Percentiles rank a stretch among this genome's conserved stretches.
Conservation (phyloP, 257 asterid species). For the Salvia splendens region DNA sequence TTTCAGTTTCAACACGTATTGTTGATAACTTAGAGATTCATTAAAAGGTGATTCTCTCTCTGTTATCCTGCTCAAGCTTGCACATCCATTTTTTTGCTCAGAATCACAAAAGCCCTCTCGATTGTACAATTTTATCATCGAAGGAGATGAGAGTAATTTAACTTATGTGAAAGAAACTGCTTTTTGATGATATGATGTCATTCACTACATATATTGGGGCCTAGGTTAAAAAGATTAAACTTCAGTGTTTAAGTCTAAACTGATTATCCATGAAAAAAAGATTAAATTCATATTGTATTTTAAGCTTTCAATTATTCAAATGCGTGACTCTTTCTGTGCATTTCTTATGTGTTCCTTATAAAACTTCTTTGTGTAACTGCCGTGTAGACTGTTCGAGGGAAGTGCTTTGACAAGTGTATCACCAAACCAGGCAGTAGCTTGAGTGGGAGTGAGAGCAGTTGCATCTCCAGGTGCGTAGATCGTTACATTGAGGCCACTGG, state of each 20-base stretch:
- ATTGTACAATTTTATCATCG: too few relatives aligned
- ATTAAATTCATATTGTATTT: background rate
- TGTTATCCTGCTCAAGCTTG: too few relatives aligned
- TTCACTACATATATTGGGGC: too few relatives aligned
- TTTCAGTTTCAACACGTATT: background rate
- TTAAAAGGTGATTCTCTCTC: too few relatives aligned
- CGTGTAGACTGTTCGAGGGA: constrained; percentile 74
- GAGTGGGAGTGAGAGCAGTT: constrained; percentile 83
- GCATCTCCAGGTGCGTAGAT: constrained; percentile 87
- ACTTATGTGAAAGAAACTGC: too few relatives aligned
- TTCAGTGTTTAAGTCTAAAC: too few relatives aligned
- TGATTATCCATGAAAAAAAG: background rate
- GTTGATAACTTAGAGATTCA: background rate
- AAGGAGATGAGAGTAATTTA: too few relatives aligned
- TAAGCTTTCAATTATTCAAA: too few relatives aligned
- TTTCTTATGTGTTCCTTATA: background rate
- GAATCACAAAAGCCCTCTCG: too few relatives aligned
- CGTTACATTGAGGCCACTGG: constrained; percentile 92
- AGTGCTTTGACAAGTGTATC: constrained; percentile 90
- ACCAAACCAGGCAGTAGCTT: constrained; percentile 85
- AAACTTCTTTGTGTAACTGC: background rate
- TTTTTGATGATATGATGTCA: too few relatives aligned
- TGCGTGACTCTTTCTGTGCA: background rate
- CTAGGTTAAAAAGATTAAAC: too few relatives aligned
- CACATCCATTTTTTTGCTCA: too few relatives aligned